A percentile compares a stretch with the other conserved stretches of the same genome.
phyloP scores from a whole-genome alignment of 768 basidiomycete species.

The Amanita subjunquillea region DNA sequence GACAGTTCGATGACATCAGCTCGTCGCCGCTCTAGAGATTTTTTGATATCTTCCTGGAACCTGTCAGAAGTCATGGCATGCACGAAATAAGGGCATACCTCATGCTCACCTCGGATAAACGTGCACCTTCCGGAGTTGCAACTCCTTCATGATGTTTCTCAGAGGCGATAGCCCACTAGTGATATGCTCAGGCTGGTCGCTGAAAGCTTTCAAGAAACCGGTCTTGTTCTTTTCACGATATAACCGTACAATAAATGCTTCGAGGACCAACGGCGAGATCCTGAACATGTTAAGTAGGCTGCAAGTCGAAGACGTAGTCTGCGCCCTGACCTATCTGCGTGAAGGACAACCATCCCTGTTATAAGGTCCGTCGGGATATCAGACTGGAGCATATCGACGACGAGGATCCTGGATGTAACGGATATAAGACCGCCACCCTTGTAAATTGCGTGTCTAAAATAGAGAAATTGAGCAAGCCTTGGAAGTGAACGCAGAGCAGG shows the following conservation, averaged over 20 bases:
- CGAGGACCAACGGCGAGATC: constrained; percentile 73
- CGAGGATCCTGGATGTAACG: constrained; percentile 87
- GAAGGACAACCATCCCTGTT: constrained; percentile 82
- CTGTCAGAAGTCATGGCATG: constrained; percentile 25
- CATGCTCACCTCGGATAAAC: constrained; percentile 75
- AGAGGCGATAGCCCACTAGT: constrained; percentile 88
- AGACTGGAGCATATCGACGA: constrained; percentile 87
- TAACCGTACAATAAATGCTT: constrained; percentile 88
- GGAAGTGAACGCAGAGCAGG: neutral
- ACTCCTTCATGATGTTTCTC: constrained; percentile 85
- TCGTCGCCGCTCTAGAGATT: constrained; percentile 68
- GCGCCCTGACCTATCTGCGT: constrained; percentile 70
- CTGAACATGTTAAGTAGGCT: constrained; percentile 25
- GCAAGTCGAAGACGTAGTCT: neutral
- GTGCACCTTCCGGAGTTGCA: constrained; percentile 81
- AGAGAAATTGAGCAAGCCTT: constrained; percentile 1
- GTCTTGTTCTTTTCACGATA: constrained; percentile 83
- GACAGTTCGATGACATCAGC: constrained; percentile 91
- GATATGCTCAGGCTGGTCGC: constrained; percentile 93
- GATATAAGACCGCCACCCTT: constrained; percentile 83
- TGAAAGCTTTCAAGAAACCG: constrained; percentile 95
- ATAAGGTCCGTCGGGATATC: constrained; percentile 81
- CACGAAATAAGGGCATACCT: neutral
- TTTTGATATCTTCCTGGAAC: constrained; percentile 84
- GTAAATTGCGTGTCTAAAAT: constrained; percentile 69